Evolutionary conservation across 768 basidiomycete genomes (phyloP).

Genomic region (Sistotremastrum suecicum): DNA sequence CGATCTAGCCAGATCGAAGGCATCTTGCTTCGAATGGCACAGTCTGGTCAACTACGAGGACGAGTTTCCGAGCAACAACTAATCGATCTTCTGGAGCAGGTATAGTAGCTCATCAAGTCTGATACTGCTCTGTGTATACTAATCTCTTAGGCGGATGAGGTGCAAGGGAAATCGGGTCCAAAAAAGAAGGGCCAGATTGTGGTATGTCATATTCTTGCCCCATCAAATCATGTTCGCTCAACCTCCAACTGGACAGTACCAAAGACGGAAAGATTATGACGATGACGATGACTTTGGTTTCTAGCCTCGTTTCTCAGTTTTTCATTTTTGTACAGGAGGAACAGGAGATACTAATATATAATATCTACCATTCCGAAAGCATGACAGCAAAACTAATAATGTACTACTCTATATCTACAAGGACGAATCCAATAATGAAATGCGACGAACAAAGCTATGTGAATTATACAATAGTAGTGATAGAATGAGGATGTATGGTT

Average conservation of each 20-base stretch:
- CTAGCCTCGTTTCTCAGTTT: constrained; percentile 3
- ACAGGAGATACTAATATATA: neutral
- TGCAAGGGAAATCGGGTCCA: constrained; percentile 25
- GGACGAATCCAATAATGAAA: constrained; percentile 1
- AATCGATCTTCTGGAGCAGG: constrained; percentile 79
- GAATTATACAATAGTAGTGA: constrained; percentile 11
- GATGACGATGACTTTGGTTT: constrained; percentile 46
- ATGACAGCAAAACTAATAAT: neutral
- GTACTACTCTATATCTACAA: neutral
- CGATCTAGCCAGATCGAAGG: constrained; percentile 69
- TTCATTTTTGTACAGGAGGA: too few relatives aligned
- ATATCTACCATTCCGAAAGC: constrained; percentile 1
- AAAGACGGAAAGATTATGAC: constrained; percentile 51
- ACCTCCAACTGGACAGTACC: constrained; percentile 27
- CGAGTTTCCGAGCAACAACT: constrained; percentile 69
- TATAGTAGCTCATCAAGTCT: constrained; percentile 11
- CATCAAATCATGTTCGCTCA: too few relatives aligned
- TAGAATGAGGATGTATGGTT: constrained; percentile 1
- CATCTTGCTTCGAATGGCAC: constrained; percentile 70
- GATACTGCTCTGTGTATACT: neutral
- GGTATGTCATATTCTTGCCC: too few relatives aligned
- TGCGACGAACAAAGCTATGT: constrained; percentile 6
- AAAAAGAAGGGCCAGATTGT: constrained; percentile 19
- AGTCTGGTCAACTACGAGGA: constrained; percentile 66
- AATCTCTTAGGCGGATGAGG: constrained; percentile 36